Evolutionary conservation across 495 filamentous ascomycete genomes (phyloP).

Genomic region (Apodospora peruviana): DNA sequence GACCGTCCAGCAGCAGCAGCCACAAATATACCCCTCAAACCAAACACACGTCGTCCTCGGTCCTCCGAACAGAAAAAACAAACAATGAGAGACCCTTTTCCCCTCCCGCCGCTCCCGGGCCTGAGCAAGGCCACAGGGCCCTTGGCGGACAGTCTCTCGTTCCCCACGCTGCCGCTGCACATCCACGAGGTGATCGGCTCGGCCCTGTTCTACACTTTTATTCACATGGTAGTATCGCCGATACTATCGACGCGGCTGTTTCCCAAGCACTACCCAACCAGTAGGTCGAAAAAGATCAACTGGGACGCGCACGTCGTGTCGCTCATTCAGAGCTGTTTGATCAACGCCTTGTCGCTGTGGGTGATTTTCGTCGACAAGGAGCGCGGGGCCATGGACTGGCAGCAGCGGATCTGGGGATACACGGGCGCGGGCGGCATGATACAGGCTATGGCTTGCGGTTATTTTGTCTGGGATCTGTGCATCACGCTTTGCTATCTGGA

Average conservation of each 20-base stretch:
- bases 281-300: constrained; percentile 72
- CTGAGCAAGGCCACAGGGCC: constrained; percentile 51
- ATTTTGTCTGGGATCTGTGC: constrained; percentile 89
- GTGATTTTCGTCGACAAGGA: constrained; percentile 76
- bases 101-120: constrained; percentile 49
- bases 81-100: constrained; percentile 67
- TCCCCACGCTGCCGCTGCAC: constrained; percentile 75
- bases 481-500: constrained; percentile 65
- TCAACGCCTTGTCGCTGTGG: constrained; percentile 74
- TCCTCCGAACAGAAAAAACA: not conserved
- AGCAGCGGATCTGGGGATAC: constrained; percentile 86
- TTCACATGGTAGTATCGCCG: constrained; percentile 71
- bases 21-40: too few relatives aligned
- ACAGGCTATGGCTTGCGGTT: constrained; percentile 81
- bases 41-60: not conserved
- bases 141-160: constrained; percentile 50
- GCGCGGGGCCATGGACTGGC: constrained; percentile 61
- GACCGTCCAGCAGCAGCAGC: too few relatives aligned
- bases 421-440: constrained; percentile 76
- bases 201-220: constrained; percentile 69
- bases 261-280: constrained; percentile 62
- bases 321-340: constrained; percentile 75
- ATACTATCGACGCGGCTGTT: constrained; percentile 62
- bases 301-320: constrained; percentile 98
- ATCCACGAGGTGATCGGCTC: constrained; percentile 81